phyloP scores from a whole-genome alignment of 805 yeast genomes.

The Metschnikowia lachancei region DNA sequence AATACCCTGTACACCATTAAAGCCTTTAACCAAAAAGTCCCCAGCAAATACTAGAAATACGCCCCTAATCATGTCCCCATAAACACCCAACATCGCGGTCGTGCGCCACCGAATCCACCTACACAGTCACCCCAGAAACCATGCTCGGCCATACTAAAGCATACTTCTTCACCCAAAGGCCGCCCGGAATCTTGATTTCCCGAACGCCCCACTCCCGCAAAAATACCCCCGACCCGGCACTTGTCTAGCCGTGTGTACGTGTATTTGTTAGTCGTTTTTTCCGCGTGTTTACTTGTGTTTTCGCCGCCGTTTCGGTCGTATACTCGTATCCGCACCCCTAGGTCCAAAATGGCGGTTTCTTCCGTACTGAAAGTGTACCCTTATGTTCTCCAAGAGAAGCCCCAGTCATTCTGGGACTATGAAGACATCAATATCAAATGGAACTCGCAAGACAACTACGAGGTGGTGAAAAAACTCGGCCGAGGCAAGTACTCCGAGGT shows the following conservation, averaged over 20 bases:
- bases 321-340: not conserved
- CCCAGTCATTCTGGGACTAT: slow-evolving; percentile 81
- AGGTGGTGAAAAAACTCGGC: slow-evolving; percentile 79
- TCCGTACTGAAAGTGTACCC: slow-evolving; percentile 77
- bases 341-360: slow-evolving; percentile 24
- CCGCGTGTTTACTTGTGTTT: slow-evolving; percentile 2
- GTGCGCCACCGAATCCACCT: too few relatives aligned
- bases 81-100: too few relatives aligned
- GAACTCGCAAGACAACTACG: slow-evolving; percentile 85
- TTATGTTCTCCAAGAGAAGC: slow-evolving; percentile 72
- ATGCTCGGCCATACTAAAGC: too few relatives aligned
- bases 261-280: slow-evolving; percentile 3
- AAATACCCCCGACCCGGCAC: slow-evolving; percentile 2
- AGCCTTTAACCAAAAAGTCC: too few relatives aligned
- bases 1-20: too few relatives aligned
- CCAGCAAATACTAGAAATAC: too few relatives aligned
- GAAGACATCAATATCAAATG: slow-evolving; percentile 70
- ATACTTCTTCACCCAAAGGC: too few relatives aligned
- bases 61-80: too few relatives aligned
- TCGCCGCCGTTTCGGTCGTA: not conserved
- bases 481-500: slow-evolving; percentile 95
- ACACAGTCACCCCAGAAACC: too few relatives aligned
- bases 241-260: slow-evolving; percentile 2
- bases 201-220: not conserved
- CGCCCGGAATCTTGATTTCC: too few relatives aligned